Percentiles rank a stretch among this genome's conserved stretches.
These are phyloP conservation scores for Fusarium sarcochroum DNA, from an alignment of 2,329 filamentous ascomycete genomes.

Conservation along the genomic window DNA sequence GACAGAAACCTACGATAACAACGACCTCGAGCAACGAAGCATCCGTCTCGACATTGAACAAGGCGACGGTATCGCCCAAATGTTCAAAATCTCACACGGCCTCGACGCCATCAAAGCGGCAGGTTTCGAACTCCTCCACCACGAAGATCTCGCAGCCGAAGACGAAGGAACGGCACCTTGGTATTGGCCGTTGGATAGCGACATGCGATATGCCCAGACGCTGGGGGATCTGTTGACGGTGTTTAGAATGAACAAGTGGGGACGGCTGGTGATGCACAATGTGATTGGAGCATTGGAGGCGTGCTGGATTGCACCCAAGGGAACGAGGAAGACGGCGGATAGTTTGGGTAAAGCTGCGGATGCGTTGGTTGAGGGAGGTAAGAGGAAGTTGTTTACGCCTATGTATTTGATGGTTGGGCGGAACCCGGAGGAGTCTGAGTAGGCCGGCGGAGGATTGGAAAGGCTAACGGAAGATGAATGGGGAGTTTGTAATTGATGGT, in stretches of 20 bases:
- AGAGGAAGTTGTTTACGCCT: constrained; percentile 89
- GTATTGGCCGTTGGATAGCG: constrained; percentile 87
- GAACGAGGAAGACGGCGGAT: constrained; percentile 90
- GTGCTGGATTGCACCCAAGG: constrained; percentile 78
- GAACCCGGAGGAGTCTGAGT: constrained; percentile 1
- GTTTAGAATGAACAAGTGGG: constrained; percentile 85
- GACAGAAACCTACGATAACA: constrained; percentile 94
- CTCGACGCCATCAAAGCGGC: constrained; percentile 85
- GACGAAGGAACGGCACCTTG: constrained; percentile 73
- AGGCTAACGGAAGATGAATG: background rate
- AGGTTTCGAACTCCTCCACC: constrained; percentile 79
- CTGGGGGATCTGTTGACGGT: constrained; percentile 82
- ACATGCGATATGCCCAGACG: constrained; percentile 82
- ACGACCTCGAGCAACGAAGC: constrained; percentile 85
- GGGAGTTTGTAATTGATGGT: background rate
- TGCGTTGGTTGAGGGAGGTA: constrained; percentile 84
- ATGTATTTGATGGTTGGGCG: constrained; percentile 77
- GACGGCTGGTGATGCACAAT: constrained; percentile 77
- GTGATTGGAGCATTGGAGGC: constrained; percentile 81
- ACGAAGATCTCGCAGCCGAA: constrained; percentile 69
- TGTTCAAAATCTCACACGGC: constrained; percentile 89
- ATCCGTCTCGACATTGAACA: constrained; percentile 96
- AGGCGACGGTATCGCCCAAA: constrained; percentile 96
- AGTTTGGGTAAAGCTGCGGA: constrained; percentile 83
- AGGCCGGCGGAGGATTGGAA: background rate